A percentile compares a stretch with the other conserved stretches of the same genome.
phyloP scores from a whole-genome alignment of 306 rosid species.

The Calophaca sinica region DNA sequence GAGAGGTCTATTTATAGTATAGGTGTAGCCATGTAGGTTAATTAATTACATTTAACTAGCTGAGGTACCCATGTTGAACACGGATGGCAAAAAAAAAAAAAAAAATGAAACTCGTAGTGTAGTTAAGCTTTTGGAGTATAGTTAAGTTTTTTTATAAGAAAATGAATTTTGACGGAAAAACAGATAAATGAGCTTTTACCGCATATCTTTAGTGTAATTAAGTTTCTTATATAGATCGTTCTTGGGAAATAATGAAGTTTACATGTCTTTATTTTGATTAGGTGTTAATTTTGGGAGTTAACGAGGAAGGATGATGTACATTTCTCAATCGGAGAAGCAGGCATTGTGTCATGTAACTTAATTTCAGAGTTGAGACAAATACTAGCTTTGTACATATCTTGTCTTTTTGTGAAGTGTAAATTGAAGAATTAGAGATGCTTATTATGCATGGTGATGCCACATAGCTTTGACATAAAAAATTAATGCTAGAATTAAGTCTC shows the following conservation, averaged over 20 bases:
- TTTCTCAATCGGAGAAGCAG: slow-evolving; percentile 6
- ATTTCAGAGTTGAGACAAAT: slow-evolving; percentile 2
- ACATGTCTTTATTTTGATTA: background rate
- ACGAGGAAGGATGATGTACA: background rate
- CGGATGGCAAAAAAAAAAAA: no score
- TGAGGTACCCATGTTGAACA: no score
- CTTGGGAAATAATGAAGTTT: background rate
- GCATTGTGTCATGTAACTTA: slow-evolving; percentile 5
- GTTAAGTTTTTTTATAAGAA: no score
- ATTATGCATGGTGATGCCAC: background rate
- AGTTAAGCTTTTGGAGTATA: no score
- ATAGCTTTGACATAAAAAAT: background rate
- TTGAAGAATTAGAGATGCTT: background rate
- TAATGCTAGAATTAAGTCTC: background rate
- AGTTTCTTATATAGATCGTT: no score
- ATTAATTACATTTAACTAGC: background rate
- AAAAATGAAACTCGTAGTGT: no score
- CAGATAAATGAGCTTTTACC: no score
- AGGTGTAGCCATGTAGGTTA: background rate
- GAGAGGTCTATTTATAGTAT: slow-evolving; percentile 24
- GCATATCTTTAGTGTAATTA: no score
- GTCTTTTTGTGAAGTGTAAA: slow-evolving; percentile 10
- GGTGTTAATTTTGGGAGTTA: background rate
- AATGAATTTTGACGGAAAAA: no score
- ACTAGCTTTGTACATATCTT: background rate